phyloP scores from a whole-genome alignment of 164 flowering plant species.

The Umbilicus rupestris region DNA sequence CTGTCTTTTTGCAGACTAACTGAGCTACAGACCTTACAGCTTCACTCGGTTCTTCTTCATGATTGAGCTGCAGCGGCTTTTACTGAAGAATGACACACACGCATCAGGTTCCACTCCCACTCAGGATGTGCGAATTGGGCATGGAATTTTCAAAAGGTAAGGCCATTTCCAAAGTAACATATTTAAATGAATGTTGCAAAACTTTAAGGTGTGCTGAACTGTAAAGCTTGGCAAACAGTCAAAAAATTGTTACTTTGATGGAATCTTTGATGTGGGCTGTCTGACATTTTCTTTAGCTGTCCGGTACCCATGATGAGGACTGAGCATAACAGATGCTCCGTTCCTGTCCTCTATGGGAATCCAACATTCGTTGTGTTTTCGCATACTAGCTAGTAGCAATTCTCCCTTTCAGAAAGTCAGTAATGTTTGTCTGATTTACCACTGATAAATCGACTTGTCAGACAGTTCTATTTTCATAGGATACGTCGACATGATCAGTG shows the following conservation, averaged over 20 bases:
- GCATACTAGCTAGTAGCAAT: too few species aligned
- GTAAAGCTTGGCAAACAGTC: not conserved
- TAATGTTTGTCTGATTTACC: too few species aligned
- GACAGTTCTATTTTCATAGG: too few species aligned
- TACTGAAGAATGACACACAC: not conserved
- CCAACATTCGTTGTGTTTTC: conserved; percentile 6
- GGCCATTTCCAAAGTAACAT: not conserved
- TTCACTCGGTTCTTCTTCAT: not conserved
- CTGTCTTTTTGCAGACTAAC: conserved; percentile 1
- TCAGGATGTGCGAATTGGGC: not conserved
- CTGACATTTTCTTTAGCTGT: conserved; percentile 1
- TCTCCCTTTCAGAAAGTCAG: too few species aligned
- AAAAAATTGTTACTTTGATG: conserved; percentile 7
- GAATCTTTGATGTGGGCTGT: conserved; percentile 8
- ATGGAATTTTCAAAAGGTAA: conserved; percentile 7
- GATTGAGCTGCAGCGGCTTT: conserved; percentile 7
- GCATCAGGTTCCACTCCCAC: conserved; percentile 5
- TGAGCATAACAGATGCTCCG: not conserved
- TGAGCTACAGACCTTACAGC: not conserved
- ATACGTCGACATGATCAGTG: too few species aligned
- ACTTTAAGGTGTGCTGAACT: not conserved
- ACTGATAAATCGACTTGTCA: too few species aligned
- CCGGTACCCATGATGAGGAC: conserved; percentile 4
- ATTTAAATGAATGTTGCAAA: not conserved
- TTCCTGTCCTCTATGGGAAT: conserved; percentile 3